Conservation (phyloP, 1,284 basidiomycete species). For the Sanghuangporus weigelae region DNA sequence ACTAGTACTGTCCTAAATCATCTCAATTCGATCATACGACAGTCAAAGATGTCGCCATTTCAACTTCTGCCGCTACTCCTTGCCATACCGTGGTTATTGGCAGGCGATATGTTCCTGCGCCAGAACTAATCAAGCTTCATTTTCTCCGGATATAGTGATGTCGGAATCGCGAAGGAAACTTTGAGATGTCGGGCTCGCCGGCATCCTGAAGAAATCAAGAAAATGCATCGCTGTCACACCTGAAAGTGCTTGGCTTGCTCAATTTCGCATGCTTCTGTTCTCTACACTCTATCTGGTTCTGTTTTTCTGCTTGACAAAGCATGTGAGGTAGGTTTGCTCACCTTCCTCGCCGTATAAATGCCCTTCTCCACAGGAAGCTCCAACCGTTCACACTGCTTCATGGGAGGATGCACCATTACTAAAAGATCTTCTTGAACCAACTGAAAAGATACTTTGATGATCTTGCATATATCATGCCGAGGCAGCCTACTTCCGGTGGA, state of each 20-base stretch:
- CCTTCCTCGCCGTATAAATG: background rate
- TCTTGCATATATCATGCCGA: background rate
- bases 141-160: background rate
- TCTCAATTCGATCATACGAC: background rate
- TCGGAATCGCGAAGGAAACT: background rate
- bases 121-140: background rate
- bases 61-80: background rate
- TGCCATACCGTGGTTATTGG: background rate
- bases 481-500: background rate
- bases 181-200: background rate
- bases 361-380: background rate
- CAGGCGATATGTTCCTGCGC: background rate
- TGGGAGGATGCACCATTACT: background rate
- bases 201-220: background rate
- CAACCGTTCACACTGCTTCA: background rate
- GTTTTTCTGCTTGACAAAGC: background rate
- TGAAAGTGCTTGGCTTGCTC: background rate
- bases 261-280: background rate
- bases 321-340: background rate
- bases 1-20: background rate
- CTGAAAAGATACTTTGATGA: background rate
- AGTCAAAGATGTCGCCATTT: background rate
- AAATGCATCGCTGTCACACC: background rate
- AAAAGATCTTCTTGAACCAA: background rate
- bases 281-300: background rate